Conservation (phyloP, 352 stramenopile species). For the Saprolegnia diclina region DNA sequence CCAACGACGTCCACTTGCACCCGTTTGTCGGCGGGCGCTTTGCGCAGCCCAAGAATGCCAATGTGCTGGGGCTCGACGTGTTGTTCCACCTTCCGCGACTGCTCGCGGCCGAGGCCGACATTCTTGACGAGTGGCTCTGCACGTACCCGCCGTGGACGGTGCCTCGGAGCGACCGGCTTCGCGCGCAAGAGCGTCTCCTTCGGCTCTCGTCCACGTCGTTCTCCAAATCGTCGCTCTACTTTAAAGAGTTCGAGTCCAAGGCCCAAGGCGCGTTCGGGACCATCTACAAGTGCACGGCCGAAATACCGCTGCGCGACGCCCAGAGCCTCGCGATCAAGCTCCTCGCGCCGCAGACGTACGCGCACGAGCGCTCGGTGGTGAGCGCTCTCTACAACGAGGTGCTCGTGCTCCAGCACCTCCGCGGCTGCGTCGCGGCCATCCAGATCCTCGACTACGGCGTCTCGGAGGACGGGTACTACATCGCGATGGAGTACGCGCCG, state of each 20-base stretch:
- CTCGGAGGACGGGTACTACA: constrained; percentile 14
- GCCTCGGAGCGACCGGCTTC: not conserved
- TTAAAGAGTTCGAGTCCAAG: constrained; percentile 3
- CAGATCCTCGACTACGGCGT: constrained; percentile 19
- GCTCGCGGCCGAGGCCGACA: not conserved
- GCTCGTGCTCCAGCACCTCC: constrained; percentile 1
- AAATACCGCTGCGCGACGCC: constrained; percentile 1
- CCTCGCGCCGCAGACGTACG: constrained; percentile 11
- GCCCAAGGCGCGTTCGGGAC: constrained; percentile 11
- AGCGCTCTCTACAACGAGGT: constrained; percentile 22
- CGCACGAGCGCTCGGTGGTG: constrained; percentile 14
- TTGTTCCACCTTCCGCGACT: not conserved
- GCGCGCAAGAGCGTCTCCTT: not conserved
- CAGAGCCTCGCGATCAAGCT: constrained; percentile 22
- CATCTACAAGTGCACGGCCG: constrained; percentile 15
- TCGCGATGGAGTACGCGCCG: constrained; percentile 15
- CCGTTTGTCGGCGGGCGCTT: not conserved
- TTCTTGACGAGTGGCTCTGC: not conserved
- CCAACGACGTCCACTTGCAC: not conserved
- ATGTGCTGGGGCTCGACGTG: not conserved
- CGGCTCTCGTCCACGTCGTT: not conserved
- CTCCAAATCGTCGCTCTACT: not conserved
- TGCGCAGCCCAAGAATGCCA: not conserved
- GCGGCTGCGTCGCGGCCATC: constrained; percentile 6
- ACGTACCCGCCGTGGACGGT: not conserved